Evolutionary conservation across 2,329 filamentous ascomycete species (phyloP).

Genomic region (Fusarium guadeloupense): DNA sequence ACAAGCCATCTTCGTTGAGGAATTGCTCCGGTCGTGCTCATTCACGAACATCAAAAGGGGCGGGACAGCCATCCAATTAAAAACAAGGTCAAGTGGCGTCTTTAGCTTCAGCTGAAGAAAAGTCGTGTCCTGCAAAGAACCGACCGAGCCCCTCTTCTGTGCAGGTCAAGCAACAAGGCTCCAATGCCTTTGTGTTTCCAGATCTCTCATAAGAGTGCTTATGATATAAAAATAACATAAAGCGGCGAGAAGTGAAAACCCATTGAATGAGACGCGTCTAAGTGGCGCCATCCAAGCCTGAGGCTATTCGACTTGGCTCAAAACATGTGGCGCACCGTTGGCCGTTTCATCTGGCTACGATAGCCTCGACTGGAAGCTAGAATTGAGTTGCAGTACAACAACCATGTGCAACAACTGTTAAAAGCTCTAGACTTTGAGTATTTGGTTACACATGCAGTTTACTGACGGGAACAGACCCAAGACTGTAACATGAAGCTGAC

Average conservation of each 20-base stretch:
- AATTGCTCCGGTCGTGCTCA: neutral
- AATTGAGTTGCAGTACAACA: neutral
- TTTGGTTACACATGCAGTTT: too few species aligned
- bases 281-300: neutral
- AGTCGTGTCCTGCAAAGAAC: neutral
- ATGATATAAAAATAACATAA: too few species aligned
- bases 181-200: too few species aligned
- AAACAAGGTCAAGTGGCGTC: slow-evolving; percentile 17
- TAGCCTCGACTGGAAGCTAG: neutral
- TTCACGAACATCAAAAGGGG: slow-evolving; percentile 3
- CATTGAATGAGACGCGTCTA: too few species aligned
- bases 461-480: too few species aligned
- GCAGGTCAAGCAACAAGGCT: neutral
- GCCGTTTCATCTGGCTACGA: neutral
- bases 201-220: too few species aligned
- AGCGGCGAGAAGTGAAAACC: too few species aligned
- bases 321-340: slow-evolving; percentile 9
- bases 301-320: neutral
- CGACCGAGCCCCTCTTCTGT: slow-evolving; percentile 9
- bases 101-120: slow-evolving; percentile 19
- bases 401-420: neutral
- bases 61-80: slow-evolving; percentile 17
- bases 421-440: neutral
- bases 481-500: too few species aligned
- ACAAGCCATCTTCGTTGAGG: neutral